Evolutionary conservation across 768 basidiomycete genomes (phyloP).

Genomic region (Mycena kentingensis): DNA sequence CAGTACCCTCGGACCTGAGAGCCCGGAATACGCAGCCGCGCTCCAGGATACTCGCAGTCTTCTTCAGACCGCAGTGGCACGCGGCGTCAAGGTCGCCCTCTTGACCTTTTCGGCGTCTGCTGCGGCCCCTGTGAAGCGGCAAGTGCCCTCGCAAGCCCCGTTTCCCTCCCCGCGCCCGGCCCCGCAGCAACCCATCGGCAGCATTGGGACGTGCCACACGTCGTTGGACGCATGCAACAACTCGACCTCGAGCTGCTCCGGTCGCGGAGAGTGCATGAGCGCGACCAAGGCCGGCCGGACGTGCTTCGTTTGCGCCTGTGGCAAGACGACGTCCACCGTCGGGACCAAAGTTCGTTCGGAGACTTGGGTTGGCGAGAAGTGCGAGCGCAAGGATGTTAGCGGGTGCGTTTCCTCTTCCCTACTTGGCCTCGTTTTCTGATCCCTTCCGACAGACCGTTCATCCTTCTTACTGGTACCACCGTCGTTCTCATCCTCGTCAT

Average conservation of each 20-base stretch:
- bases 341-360: conserved; percentile 56
- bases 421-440: conserved; percentile 1
- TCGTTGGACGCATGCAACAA: conserved; percentile 58
- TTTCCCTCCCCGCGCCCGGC: conserved; percentile 49
- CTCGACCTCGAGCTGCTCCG: conserved; percentile 67
- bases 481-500: conserved; percentile 65
- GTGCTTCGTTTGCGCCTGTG: conserved; percentile 58
- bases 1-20: conserved; percentile 46
- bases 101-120: conserved; percentile 47
- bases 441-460: conserved; percentile 58
- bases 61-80: conserved; percentile 43
- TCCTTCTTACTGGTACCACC: conserved; percentile 69
- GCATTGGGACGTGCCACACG: conserved; percentile 63
- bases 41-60: conserved; percentile 47
- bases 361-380: conserved; percentile 73
- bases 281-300: conserved; percentile 61
- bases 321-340: conserved; percentile 48
- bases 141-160: conserved; percentile 44
- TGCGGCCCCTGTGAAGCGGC: conserved; percentile 36
- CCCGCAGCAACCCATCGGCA: conserved; percentile 56
- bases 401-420: conserved; percentile 50
- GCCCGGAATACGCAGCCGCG: conserved; percentile 56
- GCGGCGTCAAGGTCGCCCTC: conserved; percentile 50
- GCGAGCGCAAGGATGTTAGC: conserved; percentile 80
- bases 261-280: conserved; percentile 65